Percentiles rank a stretch among this genome's conserved stretches.
These are phyloP conservation scores for Coprinopsis strossmayeri DNA, from an alignment of 768 basidiomycete species.

Conservation along the genomic window DNA sequence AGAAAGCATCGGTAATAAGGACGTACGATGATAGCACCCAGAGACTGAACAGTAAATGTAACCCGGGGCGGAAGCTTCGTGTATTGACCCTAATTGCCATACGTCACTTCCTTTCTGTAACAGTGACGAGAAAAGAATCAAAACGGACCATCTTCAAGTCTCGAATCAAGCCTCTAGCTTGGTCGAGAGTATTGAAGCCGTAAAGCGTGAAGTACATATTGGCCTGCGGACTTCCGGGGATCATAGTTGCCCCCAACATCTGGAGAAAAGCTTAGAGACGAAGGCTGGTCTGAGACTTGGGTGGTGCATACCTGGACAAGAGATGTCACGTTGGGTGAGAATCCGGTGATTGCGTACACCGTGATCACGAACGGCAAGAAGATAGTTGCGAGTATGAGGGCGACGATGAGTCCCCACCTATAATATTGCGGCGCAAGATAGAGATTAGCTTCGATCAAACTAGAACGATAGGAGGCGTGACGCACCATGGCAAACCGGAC, in stretches of 20 bases:
- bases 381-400: conserved; percentile 42
- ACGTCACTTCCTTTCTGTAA: not conserved
- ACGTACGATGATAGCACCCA: conserved; percentile 50
- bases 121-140: conserved; percentile 16
- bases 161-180: conserved; percentile 46
- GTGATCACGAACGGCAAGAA: conserved; percentile 50
- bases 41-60: conserved; percentile 52
- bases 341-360: conserved; percentile 46
- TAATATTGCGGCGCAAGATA: no score
- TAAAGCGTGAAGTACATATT: conserved; percentile 43
- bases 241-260: conserved; percentile 44
- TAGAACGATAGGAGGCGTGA: not conserved
- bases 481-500: conserved; percentile 51
- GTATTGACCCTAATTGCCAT: conserved; percentile 26
- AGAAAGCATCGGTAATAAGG: not conserved
- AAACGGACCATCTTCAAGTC: conserved; percentile 46
- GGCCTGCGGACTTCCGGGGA: conserved; percentile 42
- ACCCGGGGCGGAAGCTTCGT: conserved; percentile 60
- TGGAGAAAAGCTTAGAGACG: conserved; percentile 16
- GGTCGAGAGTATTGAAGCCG: conserved; percentile 40
- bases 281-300: not conserved
- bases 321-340: conserved; percentile 29
- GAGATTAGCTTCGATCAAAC: no score
- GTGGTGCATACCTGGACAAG: conserved; percentile 23
- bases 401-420: conserved; percentile 47